phyloP scores from a whole-genome alignment of 2,329 filamentous ascomycete species.

The Periglandula ipomoeae region DNA sequence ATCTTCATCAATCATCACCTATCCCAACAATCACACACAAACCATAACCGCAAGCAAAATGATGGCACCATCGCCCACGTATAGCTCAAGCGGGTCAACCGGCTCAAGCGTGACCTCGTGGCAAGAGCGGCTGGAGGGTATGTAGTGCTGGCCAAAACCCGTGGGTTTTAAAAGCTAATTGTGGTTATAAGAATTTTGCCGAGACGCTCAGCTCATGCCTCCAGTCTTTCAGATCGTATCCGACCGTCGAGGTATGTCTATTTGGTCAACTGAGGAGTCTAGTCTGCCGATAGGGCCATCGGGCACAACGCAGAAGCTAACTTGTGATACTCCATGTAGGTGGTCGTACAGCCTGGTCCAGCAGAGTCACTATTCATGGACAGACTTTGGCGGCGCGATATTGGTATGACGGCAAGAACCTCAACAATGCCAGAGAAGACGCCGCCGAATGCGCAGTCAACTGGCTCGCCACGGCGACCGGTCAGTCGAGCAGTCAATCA shows the following conservation, averaged over 20 bases:
- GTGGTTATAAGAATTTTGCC: constrained; percentile 43
- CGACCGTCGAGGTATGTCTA: constrained; percentile 57
- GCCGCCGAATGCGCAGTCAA: constrained; percentile 74
- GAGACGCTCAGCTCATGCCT: constrained; percentile 38
- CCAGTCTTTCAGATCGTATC: constrained; percentile 64
- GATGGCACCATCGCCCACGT: constrained; percentile 18
- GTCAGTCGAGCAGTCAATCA: constrained; percentile 15
- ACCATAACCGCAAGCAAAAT: constrained; percentile 1
- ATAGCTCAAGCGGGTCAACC: constrained; percentile 14
- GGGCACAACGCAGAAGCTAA: background rate
- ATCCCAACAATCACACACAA: background rate
- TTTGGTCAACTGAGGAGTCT: too few relatives aligned
- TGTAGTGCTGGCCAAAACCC: background rate
- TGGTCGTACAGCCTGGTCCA: constrained; percentile 85
- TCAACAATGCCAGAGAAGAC: constrained; percentile 83
- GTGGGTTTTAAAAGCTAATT: background rate
- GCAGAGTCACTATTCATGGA: constrained; percentile 63
- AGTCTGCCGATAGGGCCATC: too few relatives aligned
- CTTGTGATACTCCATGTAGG: constrained; percentile 38
- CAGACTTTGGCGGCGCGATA: constrained; percentile 61
- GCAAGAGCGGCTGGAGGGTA: constrained; percentile 51
- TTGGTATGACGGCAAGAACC: constrained; percentile 85
- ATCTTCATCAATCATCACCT: background rate
- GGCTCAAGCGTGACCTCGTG: constrained; percentile 26
- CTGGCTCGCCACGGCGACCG: constrained; percentile 36